Conservation (phyloP, 176 grass and related monocot species). For the Melocanna baccifera region DNA sequence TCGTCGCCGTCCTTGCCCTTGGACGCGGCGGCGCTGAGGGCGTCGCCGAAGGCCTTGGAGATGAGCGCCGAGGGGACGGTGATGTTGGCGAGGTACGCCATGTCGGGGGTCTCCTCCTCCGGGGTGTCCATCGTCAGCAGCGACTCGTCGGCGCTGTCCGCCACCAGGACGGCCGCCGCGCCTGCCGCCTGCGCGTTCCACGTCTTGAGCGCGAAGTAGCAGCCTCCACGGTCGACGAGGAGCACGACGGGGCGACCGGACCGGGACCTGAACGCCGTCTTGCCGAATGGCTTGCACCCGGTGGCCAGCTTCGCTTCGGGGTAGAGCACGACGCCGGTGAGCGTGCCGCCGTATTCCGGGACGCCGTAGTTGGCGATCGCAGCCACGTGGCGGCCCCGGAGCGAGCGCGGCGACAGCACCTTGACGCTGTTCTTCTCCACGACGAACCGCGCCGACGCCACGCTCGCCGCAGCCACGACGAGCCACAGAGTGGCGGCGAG, state of each 20-base stretch:
- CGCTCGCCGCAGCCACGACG: constrained; percentile 9
- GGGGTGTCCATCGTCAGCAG: constrained; percentile 87
- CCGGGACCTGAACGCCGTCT: constrained; percentile 39
- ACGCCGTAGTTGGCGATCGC: constrained; percentile 95
- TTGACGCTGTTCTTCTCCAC: constrained; percentile 78
- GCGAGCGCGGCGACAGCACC: constrained; percentile 57
- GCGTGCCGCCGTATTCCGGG: constrained; percentile 74
- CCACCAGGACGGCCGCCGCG: constrained; percentile 79
- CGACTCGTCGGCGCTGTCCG: constrained; percentile 65
- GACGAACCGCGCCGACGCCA: constrained; percentile 52
- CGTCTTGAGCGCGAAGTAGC: constrained; percentile 94
- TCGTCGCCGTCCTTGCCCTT: constrained; percentile 27
- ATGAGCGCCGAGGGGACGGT: constrained; percentile 76
- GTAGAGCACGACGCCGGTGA: constrained; percentile 68
- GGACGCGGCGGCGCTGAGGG: constrained; percentile 44
- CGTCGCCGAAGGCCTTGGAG: constrained; percentile 37
- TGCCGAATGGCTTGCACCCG: constrained; percentile 51
- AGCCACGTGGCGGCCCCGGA: constrained; percentile 53
- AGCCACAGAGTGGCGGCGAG: constrained; percentile 26
- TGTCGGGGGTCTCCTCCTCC: constrained; percentile 53
- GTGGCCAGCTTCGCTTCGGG: constrained; percentile 36
- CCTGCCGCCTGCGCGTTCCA: constrained; percentile 82
- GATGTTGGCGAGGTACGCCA: constrained; percentile 64
- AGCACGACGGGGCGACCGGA: constrained; percentile 65
- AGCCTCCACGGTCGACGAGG: constrained; percentile 90